Evolutionary conservation across 129 eudicot species (phyloP).

Genomic region (Silybum marianum): DNA sequence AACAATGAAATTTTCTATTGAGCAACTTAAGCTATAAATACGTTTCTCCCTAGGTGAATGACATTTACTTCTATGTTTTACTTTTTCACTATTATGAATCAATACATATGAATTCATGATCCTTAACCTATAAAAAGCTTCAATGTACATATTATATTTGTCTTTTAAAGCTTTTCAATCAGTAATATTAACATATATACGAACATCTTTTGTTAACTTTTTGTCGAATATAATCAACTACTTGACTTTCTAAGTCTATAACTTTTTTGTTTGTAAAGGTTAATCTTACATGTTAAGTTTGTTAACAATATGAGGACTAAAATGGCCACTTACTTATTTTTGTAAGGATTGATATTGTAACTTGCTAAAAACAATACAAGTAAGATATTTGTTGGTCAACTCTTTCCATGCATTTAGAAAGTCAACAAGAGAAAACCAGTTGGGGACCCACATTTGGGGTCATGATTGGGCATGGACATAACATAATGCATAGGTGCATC

Average conservation of each 20-base stretch:
- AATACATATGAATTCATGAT: not conserved
- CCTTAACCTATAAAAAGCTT: not conserved
- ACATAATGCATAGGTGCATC: conserved; percentile 2
- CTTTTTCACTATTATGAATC: not conserved
- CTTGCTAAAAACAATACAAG: not conserved
- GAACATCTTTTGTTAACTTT: not conserved
- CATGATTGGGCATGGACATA: conserved; percentile 14
- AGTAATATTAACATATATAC: not conserved
- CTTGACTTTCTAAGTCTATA: not conserved
- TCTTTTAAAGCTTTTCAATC: no score
- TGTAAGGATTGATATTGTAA: not conserved
- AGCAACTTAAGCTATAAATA: conserved; percentile 2
- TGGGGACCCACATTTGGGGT: conserved; percentile 33
- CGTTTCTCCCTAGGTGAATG: not conserved
- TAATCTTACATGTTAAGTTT: not conserved
- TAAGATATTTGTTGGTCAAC: conserved; percentile 29
- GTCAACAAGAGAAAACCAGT: conserved; percentile 26
- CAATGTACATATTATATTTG: not conserved
- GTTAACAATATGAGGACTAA: not conserved
- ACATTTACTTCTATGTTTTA: not conserved
- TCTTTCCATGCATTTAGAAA: conserved; percentile 8
- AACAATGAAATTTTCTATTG: not conserved
- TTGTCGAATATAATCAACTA: not conserved
- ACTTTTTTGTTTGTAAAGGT: not conserved
- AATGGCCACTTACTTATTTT: not conserved